These are phyloP conservation scores for Dunaliella sp. DNA, from an alignment of 139 green algal species.

Conservation along the genomic window DNA sequence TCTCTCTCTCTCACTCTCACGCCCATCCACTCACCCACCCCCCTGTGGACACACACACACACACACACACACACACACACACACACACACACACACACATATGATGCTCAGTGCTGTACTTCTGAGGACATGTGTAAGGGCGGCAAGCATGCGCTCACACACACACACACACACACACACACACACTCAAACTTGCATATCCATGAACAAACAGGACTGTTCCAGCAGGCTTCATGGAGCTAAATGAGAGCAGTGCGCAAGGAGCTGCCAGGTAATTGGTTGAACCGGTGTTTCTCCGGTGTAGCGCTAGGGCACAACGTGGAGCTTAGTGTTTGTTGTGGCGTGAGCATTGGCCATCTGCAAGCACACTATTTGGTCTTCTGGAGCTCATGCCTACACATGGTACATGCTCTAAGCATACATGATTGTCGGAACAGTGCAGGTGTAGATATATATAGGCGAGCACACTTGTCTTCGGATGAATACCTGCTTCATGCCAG, in stretches of 20 bases:
- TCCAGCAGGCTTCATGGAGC: slow-evolving; percentile 80
- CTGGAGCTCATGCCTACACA: too few relatives aligned
- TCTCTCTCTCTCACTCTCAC: neutral
- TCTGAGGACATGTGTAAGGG: neutral
- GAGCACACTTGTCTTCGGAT: too few relatives aligned
- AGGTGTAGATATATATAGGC: too few relatives aligned
- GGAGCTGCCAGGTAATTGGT: slow-evolving; percentile 25
- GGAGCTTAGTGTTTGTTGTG: too few relatives aligned
- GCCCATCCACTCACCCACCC: neutral
- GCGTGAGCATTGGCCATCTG: too few relatives aligned
- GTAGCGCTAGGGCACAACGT: too few relatives aligned
- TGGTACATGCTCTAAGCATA: too few relatives aligned
- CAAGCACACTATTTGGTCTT: too few relatives aligned
- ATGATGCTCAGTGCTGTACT: neutral
- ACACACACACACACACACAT: neutral
- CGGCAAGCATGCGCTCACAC: neutral
- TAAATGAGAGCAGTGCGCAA: slow-evolving; percentile 32
- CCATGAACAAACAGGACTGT: slow-evolving; percentile 59
- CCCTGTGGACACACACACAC: neutral
- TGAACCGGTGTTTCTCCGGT: too few relatives aligned
- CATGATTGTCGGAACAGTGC: too few relatives aligned
- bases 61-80: neutral
- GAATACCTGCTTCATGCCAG: too few relatives aligned
- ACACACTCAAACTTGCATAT: neutral
- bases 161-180: neutral